Evolutionary conservation across 2,329 filamentous ascomycete species (phyloP), one percentile per base, ranked within the genome.

Genomic region (Ceratocystis variospora): DNA sequence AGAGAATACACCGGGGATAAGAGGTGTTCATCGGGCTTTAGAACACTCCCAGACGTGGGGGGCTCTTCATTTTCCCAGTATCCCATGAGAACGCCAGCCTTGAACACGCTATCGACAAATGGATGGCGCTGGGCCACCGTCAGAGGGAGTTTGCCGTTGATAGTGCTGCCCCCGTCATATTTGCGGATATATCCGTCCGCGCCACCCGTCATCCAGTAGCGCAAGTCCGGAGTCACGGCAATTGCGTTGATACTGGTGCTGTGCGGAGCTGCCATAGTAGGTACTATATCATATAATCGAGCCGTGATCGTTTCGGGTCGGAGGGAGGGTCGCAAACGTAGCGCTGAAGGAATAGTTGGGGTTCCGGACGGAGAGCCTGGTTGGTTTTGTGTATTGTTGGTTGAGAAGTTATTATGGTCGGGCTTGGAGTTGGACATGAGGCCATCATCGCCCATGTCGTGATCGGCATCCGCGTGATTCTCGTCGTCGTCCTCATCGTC

Each of bases 51-150:
- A 1, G 76, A 70, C 0, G 72, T 73, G 2, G 76, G 70, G 1
- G 85, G 83, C 73, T 99, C 93, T 74, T 96, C 92, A 72, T 97
- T 99, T 75, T 96, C 94, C 94, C 94, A 99, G 75, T 99, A 99
- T 63, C 89, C 96, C 82, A 96, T 87, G 62, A 97, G 78, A 5
- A 96, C 89, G 1, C 92, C 94, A 1, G 93, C 92, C 76, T 99
- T 99, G 66, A 90, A 90, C 55, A 99, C 94, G 71, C 90, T 96
- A 74, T 99, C 94, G 50, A 99, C 94, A 72, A 97, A 99, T 0
- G 94, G 94, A 73, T 99, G 94, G 62, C 89, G 83, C 77, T 99
- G 94, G 41, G 94, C 94, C 5, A 99, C 94, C 0, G 94, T 99
- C 71, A 99, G 79, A 68, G 93, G 86, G 44, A 94, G 84, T 76